Evolutionary conservation across 768 basidiomycete genomes (phyloP).

Genomic region (Botryobasidium botryosum): DNA sequence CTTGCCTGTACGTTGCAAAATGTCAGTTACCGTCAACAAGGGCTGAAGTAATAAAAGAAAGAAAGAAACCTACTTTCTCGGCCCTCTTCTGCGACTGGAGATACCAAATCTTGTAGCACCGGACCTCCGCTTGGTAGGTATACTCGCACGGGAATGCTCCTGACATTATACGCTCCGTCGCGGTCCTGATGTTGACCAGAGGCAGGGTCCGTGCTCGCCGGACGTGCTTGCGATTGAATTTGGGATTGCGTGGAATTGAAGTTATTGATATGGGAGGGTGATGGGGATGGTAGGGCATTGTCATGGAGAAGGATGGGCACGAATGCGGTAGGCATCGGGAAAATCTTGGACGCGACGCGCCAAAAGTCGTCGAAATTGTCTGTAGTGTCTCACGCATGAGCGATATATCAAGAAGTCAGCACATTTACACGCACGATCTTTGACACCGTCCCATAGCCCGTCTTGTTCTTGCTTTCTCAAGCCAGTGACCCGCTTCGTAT

Average conservation of each 20-base stretch:
- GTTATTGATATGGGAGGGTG: constrained; percentile 35
- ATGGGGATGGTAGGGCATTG: constrained; percentile 8
- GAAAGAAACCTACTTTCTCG: constrained; percentile 14
- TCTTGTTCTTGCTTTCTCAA: constrained; percentile 86
- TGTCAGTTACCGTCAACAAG: not conserved
- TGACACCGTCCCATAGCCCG: constrained; percentile 91
- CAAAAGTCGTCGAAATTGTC: constrained; percentile 95
- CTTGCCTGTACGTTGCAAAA: constrained; percentile 30
- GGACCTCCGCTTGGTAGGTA: constrained; percentile 83
- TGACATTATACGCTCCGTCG: constrained; percentile 74
- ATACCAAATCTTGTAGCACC: constrained; percentile 75
- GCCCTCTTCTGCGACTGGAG: constrained; percentile 69
- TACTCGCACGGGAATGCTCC: constrained; percentile 76
- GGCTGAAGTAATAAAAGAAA: constrained; percentile 1
- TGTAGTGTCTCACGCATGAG: constrained; percentile 19
- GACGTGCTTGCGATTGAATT: constrained; percentile 34
- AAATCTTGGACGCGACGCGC: constrained; percentile 84
- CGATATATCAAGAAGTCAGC: not conserved
- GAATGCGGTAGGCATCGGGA: constrained; percentile 59
- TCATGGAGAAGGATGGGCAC: not conserved
- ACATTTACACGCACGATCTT: constrained; percentile 57
- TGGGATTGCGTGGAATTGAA: constrained; percentile 5
- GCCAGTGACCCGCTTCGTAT: constrained; percentile 83
- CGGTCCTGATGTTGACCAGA: constrained; percentile 30
- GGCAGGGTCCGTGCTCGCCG: constrained; percentile 45